A percentile compares a stretch with the other conserved stretches of the same genome.
These are phyloP conservation scores for Boletus sp. DNA, from an alignment of 768 basidiomycete species.

Conservation along the genomic window DNA sequence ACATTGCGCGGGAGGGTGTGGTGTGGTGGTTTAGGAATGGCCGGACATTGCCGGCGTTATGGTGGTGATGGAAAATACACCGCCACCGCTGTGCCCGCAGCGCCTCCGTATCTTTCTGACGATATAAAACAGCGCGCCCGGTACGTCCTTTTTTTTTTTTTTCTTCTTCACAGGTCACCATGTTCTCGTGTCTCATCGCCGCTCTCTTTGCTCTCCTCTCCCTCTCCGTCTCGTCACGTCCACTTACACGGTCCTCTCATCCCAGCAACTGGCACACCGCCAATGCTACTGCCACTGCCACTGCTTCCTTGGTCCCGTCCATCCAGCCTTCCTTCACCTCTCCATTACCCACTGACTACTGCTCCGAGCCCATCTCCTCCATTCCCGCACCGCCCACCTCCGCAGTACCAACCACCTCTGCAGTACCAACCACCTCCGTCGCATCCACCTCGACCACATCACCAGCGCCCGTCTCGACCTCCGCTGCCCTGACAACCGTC, in stretches of 20 bases:
- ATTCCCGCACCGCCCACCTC: background rate
- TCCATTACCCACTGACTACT: background rate
- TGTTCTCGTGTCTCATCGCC: constrained; percentile 39
- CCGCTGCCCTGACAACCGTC: background rate
- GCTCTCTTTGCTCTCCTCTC: constrained; percentile 57
- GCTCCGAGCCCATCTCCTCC: background rate
- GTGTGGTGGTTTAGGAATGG: background rate
- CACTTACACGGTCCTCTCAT: too few relatives aligned
- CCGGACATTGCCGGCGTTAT: constrained; percentile 7
- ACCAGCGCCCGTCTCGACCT: background rate
- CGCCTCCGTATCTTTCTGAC: too few relatives aligned
- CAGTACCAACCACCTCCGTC: background rate
- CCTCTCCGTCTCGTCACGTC: constrained; percentile 43
- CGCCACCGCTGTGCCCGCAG: background rate
- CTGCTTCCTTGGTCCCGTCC: background rate
- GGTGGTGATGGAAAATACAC: background rate
- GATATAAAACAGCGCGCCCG: background rate
- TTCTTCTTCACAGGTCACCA: constrained; percentile 7
- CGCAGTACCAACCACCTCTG: rapidly evolving
- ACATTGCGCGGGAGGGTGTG: constrained; percentile 14
- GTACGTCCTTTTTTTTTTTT: background rate
- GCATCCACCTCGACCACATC: background rate
- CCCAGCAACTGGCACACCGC: too few relatives aligned
- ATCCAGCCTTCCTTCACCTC: background rate
- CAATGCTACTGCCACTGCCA: background rate